Evolutionary conservation across 805 yeast species (phyloP), one percentile per base, ranked within the genome.

Genomic region (Yarrowia sp.): DNA sequence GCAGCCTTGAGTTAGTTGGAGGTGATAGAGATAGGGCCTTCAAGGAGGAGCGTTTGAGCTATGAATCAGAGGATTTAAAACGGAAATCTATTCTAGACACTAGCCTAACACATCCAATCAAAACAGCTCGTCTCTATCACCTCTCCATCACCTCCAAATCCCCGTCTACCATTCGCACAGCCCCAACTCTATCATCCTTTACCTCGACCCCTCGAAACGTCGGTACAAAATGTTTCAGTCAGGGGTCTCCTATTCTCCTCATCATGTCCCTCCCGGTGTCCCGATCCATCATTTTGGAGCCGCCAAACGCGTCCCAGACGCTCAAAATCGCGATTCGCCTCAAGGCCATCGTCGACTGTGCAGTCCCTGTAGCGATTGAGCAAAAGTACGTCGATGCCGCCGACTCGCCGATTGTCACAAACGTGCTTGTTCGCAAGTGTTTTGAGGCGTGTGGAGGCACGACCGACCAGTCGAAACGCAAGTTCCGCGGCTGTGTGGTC

Each of bases 321-420:
- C 71, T 74, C 43, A 74, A 74, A 46, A 74, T 92, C 61, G 89
- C 94, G 16, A 79, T 90, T 71, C 90, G 91, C 73, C 81, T 92
- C 75, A 92, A 91, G 76, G 80, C 82, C 61, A 79, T 92, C 43
- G 87, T 92, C 69, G 97, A 92, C 77, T 81, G 84, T 52, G 81
- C 89, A 15, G 83, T 92, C 41, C 93, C 95, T 0, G 83, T 89
- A 49, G 86, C 85, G n/a, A 84, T 87, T 70, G 84, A 82, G 11
- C 82, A 79, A 15, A 75, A 78, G 5, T 81, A 81, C 3, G 83
- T 91, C 55, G 79, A 85, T 7, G 77, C 82, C 10, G 85, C 87
- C 7, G 86, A 85, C 68, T 86, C 91, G 0, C 82, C 87, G 1
- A 82, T 90, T 46, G 77, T 91, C 14, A 63, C 67, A 12, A 49